Evolutionary conservation across 352 stramenopile species (phyloP).

Genomic region (Phytophthora idaei): DNA sequence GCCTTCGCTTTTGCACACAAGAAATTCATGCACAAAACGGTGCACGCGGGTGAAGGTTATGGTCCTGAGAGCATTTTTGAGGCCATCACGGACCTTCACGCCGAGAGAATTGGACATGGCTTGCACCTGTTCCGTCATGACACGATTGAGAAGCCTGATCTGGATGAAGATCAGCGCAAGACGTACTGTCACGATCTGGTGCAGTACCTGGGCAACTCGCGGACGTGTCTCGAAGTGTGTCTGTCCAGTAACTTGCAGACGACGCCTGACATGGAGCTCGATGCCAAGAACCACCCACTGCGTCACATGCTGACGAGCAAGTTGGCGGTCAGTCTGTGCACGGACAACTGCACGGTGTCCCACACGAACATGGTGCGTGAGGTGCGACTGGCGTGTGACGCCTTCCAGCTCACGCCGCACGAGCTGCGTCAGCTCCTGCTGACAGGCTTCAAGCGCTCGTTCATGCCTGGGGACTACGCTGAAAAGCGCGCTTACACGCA

Average conservation of each 20-base stretch:
- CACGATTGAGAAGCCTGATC: constrained; percentile 64
- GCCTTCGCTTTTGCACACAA: constrained; percentile 88
- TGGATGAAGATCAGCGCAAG: constrained; percentile 47
- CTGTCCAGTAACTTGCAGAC: constrained; percentile 90
- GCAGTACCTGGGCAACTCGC: constrained; percentile 81
- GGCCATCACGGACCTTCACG: constrained; percentile 86
- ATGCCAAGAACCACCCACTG: constrained; percentile 76
- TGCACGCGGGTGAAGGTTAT: constrained; percentile 88
- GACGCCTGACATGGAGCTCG: constrained; percentile 70
- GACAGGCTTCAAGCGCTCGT: constrained; percentile 87
- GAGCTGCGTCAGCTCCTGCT: constrained; percentile 81
- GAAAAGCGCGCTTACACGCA: constrained; percentile 85
- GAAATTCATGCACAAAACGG: constrained; percentile 90
- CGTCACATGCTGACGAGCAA: constrained; percentile 86
- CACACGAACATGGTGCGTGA: constrained; percentile 87
- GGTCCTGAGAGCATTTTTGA: constrained; percentile 89
- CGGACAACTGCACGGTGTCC: constrained; percentile 89
- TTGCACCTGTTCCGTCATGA: constrained; percentile 84
- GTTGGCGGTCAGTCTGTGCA: constrained; percentile 83
- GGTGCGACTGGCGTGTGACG: constrained; percentile 81
- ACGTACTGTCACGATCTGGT: constrained; percentile 83
- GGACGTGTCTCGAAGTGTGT: constrained; percentile 88
- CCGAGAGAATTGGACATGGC: constrained; percentile 86
- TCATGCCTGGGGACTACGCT: constrained; percentile 82
- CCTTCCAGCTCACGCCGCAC: constrained; percentile 71